Evolutionary conservation across 768 basidiomycete genomes (phyloP).

Genomic region (Pholiota molesta): DNA sequence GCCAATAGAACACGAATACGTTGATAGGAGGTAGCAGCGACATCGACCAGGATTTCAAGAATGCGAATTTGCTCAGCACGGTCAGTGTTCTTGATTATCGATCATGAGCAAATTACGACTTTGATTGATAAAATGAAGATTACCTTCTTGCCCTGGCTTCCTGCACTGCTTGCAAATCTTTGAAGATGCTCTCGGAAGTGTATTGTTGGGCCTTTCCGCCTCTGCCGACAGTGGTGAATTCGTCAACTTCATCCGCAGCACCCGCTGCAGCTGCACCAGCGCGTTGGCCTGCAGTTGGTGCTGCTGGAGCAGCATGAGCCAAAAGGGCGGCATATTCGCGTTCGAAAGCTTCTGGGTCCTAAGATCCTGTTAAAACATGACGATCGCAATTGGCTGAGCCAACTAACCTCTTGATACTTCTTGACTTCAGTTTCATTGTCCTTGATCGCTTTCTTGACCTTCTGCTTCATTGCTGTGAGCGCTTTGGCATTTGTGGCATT

Average conservation of each 20-base stretch:
- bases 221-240: constrained; percentile 90
- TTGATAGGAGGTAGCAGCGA: constrained; percentile 88
- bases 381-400: neutral
- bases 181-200: constrained; percentile 87
- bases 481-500: constrained; percentile 93
- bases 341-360: constrained; percentile 92
- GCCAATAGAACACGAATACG: constrained; percentile 93
- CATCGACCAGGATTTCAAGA: constrained; percentile 83
- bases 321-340: constrained; percentile 65
- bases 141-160: constrained; percentile 98
- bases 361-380: neutral
- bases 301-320: constrained; percentile 43
- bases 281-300: constrained; percentile 37
- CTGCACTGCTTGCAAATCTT: constrained; percentile 87
- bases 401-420: constrained; percentile 74
- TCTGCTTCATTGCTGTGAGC: constrained; percentile 97
- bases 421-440: constrained; percentile 85
- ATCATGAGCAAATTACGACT: constrained; percentile 5
- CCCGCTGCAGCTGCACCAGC: constrained; percentile 42
- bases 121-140: constrained; percentile 18
- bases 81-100: constrained; percentile 82
- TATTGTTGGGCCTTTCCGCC: constrained; percentile 85
- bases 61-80: constrained; percentile 93
- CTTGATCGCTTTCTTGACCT: constrained; percentile 87
- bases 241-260: constrained; percentile 65